Evolutionary conservation across 2,329 filamentous ascomycete genomes (phyloP), one percentile per base, ranked within the genome.

Genomic region (Clarireedia hainanense): DNA sequence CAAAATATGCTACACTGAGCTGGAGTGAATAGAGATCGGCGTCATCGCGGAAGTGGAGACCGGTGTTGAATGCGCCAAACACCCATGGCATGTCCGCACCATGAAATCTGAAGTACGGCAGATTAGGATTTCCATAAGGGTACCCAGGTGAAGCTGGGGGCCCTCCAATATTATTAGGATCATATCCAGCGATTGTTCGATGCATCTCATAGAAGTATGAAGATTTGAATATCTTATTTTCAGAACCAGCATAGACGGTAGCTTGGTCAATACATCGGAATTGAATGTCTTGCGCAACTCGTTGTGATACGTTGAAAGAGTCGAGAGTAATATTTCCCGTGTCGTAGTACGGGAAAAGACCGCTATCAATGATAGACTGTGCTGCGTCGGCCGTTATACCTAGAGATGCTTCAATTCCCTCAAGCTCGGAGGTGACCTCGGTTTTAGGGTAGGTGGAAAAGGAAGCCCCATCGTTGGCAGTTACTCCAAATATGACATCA

Each of bases 251-350:
- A 58, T 77, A 80, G 6, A 78, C 71, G 2, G 78, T 80, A 0
- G 78, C 77, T 66, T 81, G 74, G 58, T 81, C 77, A 48, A 80
- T 71, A 60, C 79, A 82, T 54, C 76, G 75, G 70, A 80, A 81
- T 5, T 74, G 75, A 46, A 73, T 75, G 61, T 81, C 78, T 3
- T 78, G 80, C 2, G 76, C 73, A 27, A 81, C 71, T 10, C 77
- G 74, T 36, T 75, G 71, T 4, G 75, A 75, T 2, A 80, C 75
- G 57, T 80, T 81, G 71, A 80, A 81, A 2, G 75, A 71, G 60
- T 81, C 76, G 3, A 80, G 70, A 0, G 78, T 80, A 6, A 76
- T 57, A 49, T 81, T 80, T 3, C 76, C 74, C 0, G 75, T 76
- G 46, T 71, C 65, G 51, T 74, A 73, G 36, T 72, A 68, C 0